Evolutionary conservation across 1,284 basidiomycete species (phyloP), one percentile per base, ranked within the genome.

Genomic region (Ceratobasidium sp.): DNA sequence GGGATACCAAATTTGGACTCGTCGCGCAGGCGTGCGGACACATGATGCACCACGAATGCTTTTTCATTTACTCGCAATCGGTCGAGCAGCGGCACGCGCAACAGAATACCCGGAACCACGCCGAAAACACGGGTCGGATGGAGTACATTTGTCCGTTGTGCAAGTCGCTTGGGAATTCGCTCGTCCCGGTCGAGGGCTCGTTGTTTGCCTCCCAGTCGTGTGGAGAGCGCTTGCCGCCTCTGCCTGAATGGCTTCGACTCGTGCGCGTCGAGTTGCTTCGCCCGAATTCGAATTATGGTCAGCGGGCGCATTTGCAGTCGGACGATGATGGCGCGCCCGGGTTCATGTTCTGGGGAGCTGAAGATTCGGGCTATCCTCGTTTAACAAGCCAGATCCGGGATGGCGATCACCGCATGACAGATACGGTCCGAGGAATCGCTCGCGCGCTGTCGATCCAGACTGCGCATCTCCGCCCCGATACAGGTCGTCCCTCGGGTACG

Each of bases 81-180:
- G 91, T 97, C 65, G 87, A 94, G 68, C 89, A 91, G 73, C 88
- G 96, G 17, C 97, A 99, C 77, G 87, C 91, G 3, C 84, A 89
- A 0, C 96, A 99, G 75, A 88, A 93, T 2, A 94, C 94, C 6
- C 84, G 97, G 35, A 96, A 96, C 74, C 96, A 98, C 75, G 96
- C 97, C 0, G 96, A 99, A 77, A 93, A 90, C 75, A 91, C 96
- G 34, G 87, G 90, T 20, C 85, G 97, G 49, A 92, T 92, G 77
- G 97, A 99, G 78, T 99, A 91, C 80, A 93, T 98, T 64, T 99
- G 97, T 75, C 97, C 97, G 0, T 80, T 99, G n/a, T 99, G 97
- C 84, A 99, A 99, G 81, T 94, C 92, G 74, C 83, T 99, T 0
- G 96, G 96, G 10, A 99, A 99, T 78, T 87, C 94, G 35, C 89